A percentile compares a stretch with the other conserved stretches of the same genome.
Conservation (phyloP, 495 filamentous ascomycete species). For the Letharia columbiana region DNA sequence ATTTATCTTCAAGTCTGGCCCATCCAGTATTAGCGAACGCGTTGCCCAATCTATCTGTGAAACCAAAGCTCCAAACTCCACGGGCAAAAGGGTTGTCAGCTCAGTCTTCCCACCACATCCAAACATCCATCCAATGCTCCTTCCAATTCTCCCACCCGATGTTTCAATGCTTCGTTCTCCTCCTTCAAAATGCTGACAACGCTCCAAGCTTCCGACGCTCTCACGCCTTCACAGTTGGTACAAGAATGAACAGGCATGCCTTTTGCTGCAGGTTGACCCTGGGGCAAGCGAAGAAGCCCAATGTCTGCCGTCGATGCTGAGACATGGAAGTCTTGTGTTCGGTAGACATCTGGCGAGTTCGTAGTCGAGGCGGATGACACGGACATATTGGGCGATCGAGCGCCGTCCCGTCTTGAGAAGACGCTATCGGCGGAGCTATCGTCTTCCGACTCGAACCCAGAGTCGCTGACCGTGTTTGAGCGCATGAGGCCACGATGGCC, state of each 20-base stretch:
- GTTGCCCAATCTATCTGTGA: neutral
- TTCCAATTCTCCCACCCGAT: conserved; percentile 57
- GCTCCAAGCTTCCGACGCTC: conserved; percentile 56
- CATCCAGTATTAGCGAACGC: neutral
- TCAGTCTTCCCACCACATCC: conserved; percentile 42
- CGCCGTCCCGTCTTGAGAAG: conserved; percentile 49
- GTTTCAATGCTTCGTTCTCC: conserved; percentile 65
- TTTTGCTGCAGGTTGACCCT: neutral
- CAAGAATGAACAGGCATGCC: neutral
- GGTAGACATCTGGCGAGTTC: conserved; percentile 34
- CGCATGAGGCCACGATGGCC: conserved; percentile 1
- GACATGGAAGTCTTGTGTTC: conserved; percentile 11
- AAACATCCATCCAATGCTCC: conserved; percentile 62
- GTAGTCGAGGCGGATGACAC: conserved; percentile 44
- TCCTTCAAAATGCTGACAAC: conserved; percentile 60
- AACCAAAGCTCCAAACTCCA: neutral
- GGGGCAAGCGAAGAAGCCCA: conserved; percentile 1
- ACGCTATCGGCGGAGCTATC: conserved; percentile 49
- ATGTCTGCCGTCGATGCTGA: neutral
- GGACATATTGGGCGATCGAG: conserved; percentile 27
- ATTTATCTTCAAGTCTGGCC: neutral
- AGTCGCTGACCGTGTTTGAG: conserved; percentile 15
- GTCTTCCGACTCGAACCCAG: conserved; percentile 47
- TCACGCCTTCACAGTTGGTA: conserved; percentile 23
- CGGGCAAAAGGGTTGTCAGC: neutral